These are phyloP conservation scores for Quercus engelmannii DNA, from an alignment of 306 rosid genomes.

Conservation along the genomic window DNA sequence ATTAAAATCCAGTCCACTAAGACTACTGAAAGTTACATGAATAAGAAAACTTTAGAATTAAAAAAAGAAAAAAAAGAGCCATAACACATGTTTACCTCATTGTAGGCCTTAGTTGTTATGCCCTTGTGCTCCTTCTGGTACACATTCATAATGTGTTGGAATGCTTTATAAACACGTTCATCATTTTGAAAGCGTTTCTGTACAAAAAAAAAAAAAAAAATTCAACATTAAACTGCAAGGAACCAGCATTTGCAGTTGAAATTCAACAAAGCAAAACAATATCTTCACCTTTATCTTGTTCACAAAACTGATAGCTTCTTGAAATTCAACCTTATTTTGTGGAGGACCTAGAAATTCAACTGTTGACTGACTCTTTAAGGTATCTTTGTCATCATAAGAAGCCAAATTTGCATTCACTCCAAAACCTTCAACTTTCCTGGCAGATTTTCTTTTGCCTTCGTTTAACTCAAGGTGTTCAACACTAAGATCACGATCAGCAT, in stretches of 20 bases:
- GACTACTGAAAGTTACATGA: background rate
- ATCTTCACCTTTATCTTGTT: constrained; percentile 88
- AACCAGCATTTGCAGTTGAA: constrained; percentile 5
- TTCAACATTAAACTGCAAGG: constrained; percentile 6
- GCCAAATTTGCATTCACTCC: constrained; percentile 53
- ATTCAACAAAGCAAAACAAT: constrained; percentile 2
- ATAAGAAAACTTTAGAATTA: background rate
- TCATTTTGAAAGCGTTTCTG: constrained; percentile 89
- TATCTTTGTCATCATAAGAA: constrained; percentile 65
- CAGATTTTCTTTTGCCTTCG: constrained; percentile 72
- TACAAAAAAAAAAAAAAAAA: constrained; percentile 15
- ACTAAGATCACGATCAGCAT: constrained; percentile 61
- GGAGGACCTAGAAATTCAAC: constrained; percentile 24
- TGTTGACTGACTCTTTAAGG: constrained; percentile 54
- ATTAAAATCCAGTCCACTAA: no score
- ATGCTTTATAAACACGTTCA: constrained; percentile 84
- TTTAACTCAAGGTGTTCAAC: constrained; percentile 72
- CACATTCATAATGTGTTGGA: constrained; percentile 92
- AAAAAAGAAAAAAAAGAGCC: background rate
- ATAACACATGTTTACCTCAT: constrained; percentile 54
- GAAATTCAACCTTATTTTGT: constrained; percentile 87
- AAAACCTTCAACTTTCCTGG: constrained; percentile 64
- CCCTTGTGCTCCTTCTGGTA: constrained; percentile 96
- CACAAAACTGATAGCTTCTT: constrained; percentile 95
- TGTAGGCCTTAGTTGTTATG: constrained; percentile 69